Evolutionary conservation across 2,329 filamentous ascomycete species (phyloP).

Genomic region (Phaeosphaeria sp.): DNA sequence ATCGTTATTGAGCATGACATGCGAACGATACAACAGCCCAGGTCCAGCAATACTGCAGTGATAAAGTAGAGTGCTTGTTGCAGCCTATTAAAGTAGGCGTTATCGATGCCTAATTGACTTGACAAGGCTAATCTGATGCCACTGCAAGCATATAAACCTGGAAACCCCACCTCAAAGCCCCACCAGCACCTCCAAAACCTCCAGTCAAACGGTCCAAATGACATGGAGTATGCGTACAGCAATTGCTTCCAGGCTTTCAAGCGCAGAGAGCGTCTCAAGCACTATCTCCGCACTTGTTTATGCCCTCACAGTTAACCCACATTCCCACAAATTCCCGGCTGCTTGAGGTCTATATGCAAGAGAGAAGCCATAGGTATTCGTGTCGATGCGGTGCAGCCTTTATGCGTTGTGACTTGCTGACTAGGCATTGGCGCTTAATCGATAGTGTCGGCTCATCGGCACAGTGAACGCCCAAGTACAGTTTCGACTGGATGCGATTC

Average conservation of each 20-base stretch:
- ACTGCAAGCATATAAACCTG: not conserved
- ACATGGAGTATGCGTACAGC: conserved; percentile 20
- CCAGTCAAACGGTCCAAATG: conserved; percentile 9
- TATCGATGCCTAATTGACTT: not conserved
- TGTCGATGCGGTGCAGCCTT: conserved; percentile 37
- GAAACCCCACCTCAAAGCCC: conserved; percentile 7
- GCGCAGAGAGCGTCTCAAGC: conserved; percentile 38
- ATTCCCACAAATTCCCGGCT: not conserved
- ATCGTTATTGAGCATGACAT: not conserved
- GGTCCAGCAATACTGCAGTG: conserved; percentile 2
- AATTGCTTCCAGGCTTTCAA: conserved; percentile 38
- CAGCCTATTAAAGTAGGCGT: conserved; percentile 7
- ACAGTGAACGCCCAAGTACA: conserved; percentile 40
- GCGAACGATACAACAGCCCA: not conserved
- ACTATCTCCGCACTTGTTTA: conserved; percentile 40
- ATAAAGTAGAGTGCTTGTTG: not conserved
- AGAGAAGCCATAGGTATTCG: conserved; percentile 38
- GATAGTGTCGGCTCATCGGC: conserved; percentile 40
- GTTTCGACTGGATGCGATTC: conserved; percentile 35
- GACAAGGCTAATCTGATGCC: not conserved
- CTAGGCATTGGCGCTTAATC: conserved; percentile 39
- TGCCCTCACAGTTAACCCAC: conserved; percentile 12
- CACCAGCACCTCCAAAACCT: conserved; percentile 10
- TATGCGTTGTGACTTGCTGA: conserved; percentile 38
- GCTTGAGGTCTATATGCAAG: conserved; percentile 27